A percentile compares a stretch with the other conserved stretches of the same genome.
Conservation (phyloP, 768 basidiomycete genomes). For the Termitomyces sp. region DNA sequence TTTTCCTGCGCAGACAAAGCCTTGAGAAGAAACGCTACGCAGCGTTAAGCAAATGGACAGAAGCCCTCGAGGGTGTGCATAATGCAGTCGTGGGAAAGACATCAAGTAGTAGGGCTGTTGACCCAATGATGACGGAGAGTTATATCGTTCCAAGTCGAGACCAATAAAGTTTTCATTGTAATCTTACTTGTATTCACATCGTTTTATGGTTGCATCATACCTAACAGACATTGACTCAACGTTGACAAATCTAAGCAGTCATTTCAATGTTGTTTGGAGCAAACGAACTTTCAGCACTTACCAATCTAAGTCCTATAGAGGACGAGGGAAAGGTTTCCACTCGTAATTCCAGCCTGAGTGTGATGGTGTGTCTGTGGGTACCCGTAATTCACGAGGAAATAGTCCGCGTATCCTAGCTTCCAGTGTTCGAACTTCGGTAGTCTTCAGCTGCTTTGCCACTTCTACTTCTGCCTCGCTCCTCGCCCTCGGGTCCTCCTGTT, state of each 20-base stretch:
- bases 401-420: conserved; percentile 77
- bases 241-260: background rate
- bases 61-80: conserved; percentile 74
- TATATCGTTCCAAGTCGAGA: conserved; percentile 9
- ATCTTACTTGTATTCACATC: background rate
- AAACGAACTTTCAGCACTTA: background rate
- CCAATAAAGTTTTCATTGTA: conserved; percentile 11
- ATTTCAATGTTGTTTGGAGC: background rate
- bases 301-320: conserved; percentile 28
- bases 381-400: conserved; percentile 82
- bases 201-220: background rate
- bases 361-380: conserved; percentile 83
- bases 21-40: conserved; percentile 83
- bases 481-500: conserved; percentile 66
- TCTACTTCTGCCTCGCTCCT: conserved; percentile 53
- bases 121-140: conserved; percentile 19
- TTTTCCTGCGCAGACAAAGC: conserved; percentile 52
- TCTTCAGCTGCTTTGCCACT: conserved; percentile 54
- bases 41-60: conserved; percentile 78
- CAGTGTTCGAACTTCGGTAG: conserved; percentile 59
- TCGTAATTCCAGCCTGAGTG: conserved; percentile 81
- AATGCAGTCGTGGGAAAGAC: conserved; percentile 72
- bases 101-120: conserved; percentile 32
- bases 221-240: background rate
- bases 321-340: conserved; percentile 66